Evolutionary conservation across 225 moss, liverwort and hornwort genomes (phyloP).

Genomic region (Physcomitrium patens): DNA sequence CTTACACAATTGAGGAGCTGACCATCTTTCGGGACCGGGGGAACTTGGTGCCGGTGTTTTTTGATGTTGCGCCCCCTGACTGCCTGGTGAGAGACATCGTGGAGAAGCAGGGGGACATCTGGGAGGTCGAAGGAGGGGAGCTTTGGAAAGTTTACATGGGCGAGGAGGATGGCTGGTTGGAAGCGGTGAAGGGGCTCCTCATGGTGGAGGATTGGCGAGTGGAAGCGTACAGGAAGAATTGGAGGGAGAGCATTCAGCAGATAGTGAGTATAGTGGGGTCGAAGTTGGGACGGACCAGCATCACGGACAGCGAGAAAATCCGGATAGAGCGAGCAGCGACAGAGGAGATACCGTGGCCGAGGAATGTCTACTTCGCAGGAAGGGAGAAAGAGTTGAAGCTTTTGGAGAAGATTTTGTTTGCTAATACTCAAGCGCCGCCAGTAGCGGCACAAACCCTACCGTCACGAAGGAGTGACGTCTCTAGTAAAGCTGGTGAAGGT

Average conservation of each 20-base stretch:
- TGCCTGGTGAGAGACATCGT: conserved; percentile 57
- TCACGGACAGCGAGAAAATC: conserved; percentile 25
- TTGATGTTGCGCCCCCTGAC: conserved; percentile 56
- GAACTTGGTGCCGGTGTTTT: conserved; percentile 66
- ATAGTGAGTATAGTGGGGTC: conserved; percentile 48
- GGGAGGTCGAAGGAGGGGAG: conserved; percentile 67
- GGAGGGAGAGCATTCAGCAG: conserved; percentile 62
- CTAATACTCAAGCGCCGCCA: background rate
- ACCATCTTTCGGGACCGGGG: conserved; percentile 49
- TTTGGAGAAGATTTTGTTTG: conserved; percentile 50
- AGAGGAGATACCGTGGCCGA: conserved; percentile 54
- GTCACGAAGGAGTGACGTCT: conserved; percentile 23
- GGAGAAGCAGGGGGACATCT: conserved; percentile 58
- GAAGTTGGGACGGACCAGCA: conserved; percentile 32
- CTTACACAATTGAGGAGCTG: conserved; percentile 64
- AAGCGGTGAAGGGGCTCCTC: conserved; percentile 48
- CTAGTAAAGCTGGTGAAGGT: conserved; percentile 28
- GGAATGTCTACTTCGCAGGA: conserved; percentile 50
- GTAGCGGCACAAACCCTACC: background rate
- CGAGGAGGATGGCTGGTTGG: conserved; percentile 55
- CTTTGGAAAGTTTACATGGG: conserved; percentile 65
- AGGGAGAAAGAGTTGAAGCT: conserved; percentile 53
- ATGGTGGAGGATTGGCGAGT: conserved; percentile 56
- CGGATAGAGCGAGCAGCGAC: conserved; percentile 29
- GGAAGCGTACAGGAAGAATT: conserved; percentile 60